These are phyloP conservation scores for Azolla pinnata DNA, from an alignment of 75 land plant species.

Conservation along the genomic window DNA sequence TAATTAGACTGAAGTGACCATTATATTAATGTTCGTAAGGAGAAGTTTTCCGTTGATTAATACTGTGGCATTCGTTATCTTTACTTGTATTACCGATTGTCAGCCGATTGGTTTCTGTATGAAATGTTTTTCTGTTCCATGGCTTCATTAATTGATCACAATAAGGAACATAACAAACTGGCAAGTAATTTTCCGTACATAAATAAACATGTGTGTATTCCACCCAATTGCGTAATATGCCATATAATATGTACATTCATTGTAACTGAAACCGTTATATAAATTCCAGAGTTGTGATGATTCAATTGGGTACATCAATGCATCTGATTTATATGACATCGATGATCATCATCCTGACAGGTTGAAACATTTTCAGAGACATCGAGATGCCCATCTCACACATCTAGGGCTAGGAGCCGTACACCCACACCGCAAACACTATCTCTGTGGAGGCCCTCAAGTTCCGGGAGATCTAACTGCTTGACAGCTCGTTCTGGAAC, in stretches of 20 bases:
- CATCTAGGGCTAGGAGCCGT: neutral
- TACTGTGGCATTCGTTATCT: too few relatives aligned
- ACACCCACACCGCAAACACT: conserved; percentile 23
- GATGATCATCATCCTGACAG: neutral
- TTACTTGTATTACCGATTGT: neutral
- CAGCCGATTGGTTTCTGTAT: too few relatives aligned
- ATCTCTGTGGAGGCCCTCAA: conserved; percentile 12
- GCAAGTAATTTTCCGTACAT: neutral
- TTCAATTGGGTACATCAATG: neutral
- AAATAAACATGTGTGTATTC: neutral
- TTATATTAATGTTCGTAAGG: too few relatives aligned
- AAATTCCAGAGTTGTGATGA: neutral
- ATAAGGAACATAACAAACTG: too few relatives aligned
- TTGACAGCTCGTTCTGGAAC: conserved; percentile 13
- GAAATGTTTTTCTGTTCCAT: too few relatives aligned
- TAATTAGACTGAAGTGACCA: too few relatives aligned
- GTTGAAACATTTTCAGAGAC: neutral
- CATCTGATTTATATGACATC: neutral
- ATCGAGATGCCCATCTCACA: neutral
- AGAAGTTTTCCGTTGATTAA: too few relatives aligned
- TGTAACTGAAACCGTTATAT: neutral
- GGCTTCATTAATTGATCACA: too few relatives aligned
- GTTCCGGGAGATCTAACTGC: conserved; percentile 10
- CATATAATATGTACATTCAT: neutral
- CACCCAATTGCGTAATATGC: too few relatives aligned